Evolutionary conservation across 2,329 filamentous ascomycete species (phyloP).

Genomic region (Neonectria punicea): DNA sequence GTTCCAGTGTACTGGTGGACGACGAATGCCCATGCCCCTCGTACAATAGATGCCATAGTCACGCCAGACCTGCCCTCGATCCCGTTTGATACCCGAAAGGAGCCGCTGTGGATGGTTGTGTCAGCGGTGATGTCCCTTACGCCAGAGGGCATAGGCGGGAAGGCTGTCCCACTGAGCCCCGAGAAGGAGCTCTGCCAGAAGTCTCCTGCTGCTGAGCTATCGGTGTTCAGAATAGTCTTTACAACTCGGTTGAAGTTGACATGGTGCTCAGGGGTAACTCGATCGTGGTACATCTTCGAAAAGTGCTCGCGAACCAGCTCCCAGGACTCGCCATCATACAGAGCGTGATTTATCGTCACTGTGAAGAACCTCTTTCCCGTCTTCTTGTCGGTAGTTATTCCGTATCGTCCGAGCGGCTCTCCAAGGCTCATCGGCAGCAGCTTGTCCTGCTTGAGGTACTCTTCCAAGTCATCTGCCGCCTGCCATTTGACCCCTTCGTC

Average conservation of each 20-base stretch:
- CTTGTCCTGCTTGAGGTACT: slow-evolving; percentile 51
- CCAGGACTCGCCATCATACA: slow-evolving; percentile 56
- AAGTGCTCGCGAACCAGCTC: not conserved
- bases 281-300: not conserved
- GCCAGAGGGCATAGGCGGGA: not conserved
- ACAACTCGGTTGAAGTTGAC: not conserved
- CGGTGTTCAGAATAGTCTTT: not conserved
- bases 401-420: slow-evolving; percentile 53
- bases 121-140: not conserved
- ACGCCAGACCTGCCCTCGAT: not conserved
- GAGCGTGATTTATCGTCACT: slow-evolving; percentile 54
- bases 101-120: not conserved
- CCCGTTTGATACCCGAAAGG: not conserved
- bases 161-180: not conserved
- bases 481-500: slow-evolving; percentile 48
- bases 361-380: slow-evolving; percentile 18
- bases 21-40: not conserved
- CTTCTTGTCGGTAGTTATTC: slow-evolving; percentile 47
- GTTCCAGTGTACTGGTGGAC: not conserved
- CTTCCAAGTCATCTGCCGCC: slow-evolving; percentile 39
- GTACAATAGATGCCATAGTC: not conserved
- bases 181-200: not conserved
- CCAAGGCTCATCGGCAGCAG: slow-evolving; percentile 51
- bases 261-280: not conserved
- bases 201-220: not conserved